Conservation (phyloP, 1,284 basidiomycete genomes). For the Cryptococcus amylolentus region DNA sequence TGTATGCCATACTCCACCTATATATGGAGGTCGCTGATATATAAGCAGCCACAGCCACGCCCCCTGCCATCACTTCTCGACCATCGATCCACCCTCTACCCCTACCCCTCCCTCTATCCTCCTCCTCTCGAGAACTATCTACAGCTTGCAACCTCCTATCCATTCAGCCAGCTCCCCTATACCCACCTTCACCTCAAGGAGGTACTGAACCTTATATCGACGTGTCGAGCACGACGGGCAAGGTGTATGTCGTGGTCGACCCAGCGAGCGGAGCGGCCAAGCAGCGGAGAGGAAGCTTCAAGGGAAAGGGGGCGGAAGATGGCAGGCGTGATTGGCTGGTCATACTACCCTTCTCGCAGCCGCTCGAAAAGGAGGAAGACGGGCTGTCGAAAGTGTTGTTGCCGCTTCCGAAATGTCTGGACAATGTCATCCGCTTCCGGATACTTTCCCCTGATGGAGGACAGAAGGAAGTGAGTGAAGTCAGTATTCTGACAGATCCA, state of each 20-base stretch:
- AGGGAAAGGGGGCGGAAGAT: not conserved
- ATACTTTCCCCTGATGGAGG: slow-evolving; percentile 21
- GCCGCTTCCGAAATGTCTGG: slow-evolving; percentile 38
- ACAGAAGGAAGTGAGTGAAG: slow-evolving; percentile 16
- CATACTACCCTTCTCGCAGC: slow-evolving; percentile 29
- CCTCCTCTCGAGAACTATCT: slow-evolving; percentile 5
- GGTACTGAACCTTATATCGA: slow-evolving; percentile 27
- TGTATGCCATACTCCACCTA: slow-evolving; percentile 16
- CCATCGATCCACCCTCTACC: slow-evolving; percentile 38
- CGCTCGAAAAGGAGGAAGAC: slow-evolving; percentile 10
- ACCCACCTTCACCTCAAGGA: slow-evolving; percentile 17
- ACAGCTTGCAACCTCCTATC: slow-evolving; percentile 27
- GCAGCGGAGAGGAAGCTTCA: not conserved
- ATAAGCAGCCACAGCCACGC: slow-evolving; percentile 5
- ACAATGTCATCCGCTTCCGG: slow-evolving; percentile 38
- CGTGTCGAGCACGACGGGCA: slow-evolving; percentile 32
- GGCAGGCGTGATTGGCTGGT: slow-evolving; percentile 39
- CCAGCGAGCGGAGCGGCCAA: slow-evolving; percentile 4
- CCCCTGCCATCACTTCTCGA: slow-evolving; percentile 24
- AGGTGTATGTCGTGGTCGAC: slow-evolving; percentile 34
- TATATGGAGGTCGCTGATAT: not conserved
- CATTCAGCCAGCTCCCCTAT: slow-evolving; percentile 17
- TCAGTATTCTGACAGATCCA: slow-evolving; percentile 36
- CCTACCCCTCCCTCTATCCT: slow-evolving; percentile 12
- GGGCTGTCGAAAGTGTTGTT: slow-evolving; percentile 18